These are phyloP conservation scores for Tardiomyces blankii DNA, from an alignment of 1,139 yeast genomes.

Conservation along the genomic window DNA sequence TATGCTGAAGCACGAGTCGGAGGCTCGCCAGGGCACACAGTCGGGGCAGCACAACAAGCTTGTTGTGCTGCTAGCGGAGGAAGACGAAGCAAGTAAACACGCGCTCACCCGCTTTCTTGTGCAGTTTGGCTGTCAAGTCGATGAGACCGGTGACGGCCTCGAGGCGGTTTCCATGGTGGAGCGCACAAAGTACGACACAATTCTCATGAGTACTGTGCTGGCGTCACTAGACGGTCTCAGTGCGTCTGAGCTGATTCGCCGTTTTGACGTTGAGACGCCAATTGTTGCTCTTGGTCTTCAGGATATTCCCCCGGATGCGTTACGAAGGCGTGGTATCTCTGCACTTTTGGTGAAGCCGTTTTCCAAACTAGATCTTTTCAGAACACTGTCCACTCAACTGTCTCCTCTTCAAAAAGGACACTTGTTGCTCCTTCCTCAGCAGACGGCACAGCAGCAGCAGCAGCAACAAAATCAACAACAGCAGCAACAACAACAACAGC, in stretches of 20 bases:
- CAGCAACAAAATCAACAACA: no score
- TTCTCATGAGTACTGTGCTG: constrained; percentile 89
- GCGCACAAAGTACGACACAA: constrained; percentile 51
- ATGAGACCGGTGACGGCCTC: constrained; percentile 86
- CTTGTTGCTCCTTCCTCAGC: background rate
- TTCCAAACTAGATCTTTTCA: constrained; percentile 70
- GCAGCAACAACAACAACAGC: background rate
- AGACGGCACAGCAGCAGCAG: background rate
- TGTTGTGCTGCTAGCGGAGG: constrained; percentile 65
- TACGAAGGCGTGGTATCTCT: no score
- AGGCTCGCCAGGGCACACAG: background rate
- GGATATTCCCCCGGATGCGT: no score
- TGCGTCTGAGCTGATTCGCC: constrained; percentile 76
- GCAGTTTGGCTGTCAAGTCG: constrained; percentile 86
- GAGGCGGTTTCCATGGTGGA: constrained; percentile 76
- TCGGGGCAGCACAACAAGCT: background rate
- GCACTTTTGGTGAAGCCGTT: constrained; percentile 74
- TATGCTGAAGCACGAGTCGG: no score
- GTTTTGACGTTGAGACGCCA: constrained; percentile 75
- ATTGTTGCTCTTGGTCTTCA: constrained; percentile 66
- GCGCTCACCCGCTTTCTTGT: constrained; percentile 48
- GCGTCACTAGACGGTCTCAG: constrained; percentile 93
- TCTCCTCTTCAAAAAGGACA: background rate
- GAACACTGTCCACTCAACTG: constrained; percentile 62
- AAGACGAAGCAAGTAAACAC: constrained; percentile 65